phyloP scores from a whole-genome alignment of 495 filamentous ascomycete species.

The Saxophila tyrrhenica region DNA sequence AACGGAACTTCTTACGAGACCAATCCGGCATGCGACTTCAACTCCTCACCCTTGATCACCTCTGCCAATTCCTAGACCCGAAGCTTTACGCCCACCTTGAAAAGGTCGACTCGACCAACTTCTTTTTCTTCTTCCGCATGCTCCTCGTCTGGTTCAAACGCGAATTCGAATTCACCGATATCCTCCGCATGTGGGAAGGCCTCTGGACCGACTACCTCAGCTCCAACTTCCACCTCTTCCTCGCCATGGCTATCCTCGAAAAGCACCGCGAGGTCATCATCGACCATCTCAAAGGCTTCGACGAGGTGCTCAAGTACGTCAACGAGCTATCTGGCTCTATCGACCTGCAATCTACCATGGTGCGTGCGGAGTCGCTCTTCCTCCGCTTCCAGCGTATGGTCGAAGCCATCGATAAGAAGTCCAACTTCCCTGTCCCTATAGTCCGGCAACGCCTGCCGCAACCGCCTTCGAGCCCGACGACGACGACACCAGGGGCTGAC shows the following conservation, averaged over 20 bases:
- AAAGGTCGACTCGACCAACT: conserved; percentile 86
- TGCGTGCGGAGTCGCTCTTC: conserved; percentile 81
- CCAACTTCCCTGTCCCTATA: conserved; percentile 62
- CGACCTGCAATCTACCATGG: conserved; percentile 70
- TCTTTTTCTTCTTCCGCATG: conserved; percentile 99
- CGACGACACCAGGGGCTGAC: conserved; percentile 12
- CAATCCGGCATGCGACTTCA: conserved; percentile 92
- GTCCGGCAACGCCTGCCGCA: conserved; percentile 39
- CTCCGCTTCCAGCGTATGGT: conserved; percentile 75
- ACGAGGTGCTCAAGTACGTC: conserved; percentile 96
- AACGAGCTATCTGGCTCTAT: conserved; percentile 93
- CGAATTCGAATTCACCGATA: conserved; percentile 81
- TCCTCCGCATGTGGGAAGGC: conserved; percentile 80
- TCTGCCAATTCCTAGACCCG: conserved; percentile 93
- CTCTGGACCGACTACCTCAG: conserved; percentile 89
- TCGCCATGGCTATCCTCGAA: conserved; percentile 90
- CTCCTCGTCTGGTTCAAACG: conserved; percentile 97
- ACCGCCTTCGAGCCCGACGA: conserved; percentile 12
- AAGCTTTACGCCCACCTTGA: conserved; percentile 85
- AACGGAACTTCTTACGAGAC: conserved; percentile 92
- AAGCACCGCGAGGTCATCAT: conserved; percentile 91
- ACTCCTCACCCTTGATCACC: conserved; percentile 78
- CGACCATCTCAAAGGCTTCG: conserved; percentile 85
- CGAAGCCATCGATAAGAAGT: conserved; percentile 77
- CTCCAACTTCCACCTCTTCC: conserved; percentile 85